Conservation (phyloP, 106 monocot genomes). For the Acorus gramineus region DNA sequence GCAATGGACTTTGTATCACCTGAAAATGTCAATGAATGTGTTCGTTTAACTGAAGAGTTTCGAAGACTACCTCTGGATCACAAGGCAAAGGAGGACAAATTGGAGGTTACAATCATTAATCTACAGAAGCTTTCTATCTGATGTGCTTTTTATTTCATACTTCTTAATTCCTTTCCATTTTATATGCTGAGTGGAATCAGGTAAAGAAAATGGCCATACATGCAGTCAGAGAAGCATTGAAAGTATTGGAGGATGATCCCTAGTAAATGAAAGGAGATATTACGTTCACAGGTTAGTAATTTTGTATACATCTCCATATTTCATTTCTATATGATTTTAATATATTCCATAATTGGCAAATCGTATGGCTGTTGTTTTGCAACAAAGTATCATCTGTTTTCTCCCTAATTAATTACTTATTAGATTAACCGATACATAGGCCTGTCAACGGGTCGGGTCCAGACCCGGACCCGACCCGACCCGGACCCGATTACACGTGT, state of each 20-base stretch:
- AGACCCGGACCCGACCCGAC: too few species aligned
- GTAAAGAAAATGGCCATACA: constrained; percentile 51
- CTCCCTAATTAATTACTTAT: too few species aligned
- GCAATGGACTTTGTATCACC: constrained; percentile 89
- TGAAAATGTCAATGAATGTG: constrained; percentile 66
- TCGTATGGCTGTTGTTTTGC: too few species aligned
- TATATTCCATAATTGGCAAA: too few species aligned
- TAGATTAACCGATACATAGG: too few species aligned
- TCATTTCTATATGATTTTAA: too few species aligned
- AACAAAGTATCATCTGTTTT: too few species aligned
- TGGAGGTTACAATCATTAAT: constrained; percentile 35
- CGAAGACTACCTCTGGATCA: constrained; percentile 61
- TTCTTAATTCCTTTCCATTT: not conserved
- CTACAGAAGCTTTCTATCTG: not conserved
- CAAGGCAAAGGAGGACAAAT: constrained; percentile 72
- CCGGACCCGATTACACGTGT: too few species aligned
- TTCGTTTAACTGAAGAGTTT: constrained; percentile 66
- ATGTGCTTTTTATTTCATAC: not conserved
- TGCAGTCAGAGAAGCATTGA: constrained; percentile 26
- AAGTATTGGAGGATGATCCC: constrained; percentile 7
- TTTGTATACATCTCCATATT: too few species aligned
- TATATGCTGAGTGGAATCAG: constrained; percentile 13
- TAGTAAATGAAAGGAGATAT: too few species aligned
- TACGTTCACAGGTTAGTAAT: too few species aligned
- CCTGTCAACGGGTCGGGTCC: too few species aligned